These are phyloP conservation scores for Moelleriella libera DNA, from an alignment of 2,329 filamentous ascomycete genomes.

Conservation along the genomic window DNA sequence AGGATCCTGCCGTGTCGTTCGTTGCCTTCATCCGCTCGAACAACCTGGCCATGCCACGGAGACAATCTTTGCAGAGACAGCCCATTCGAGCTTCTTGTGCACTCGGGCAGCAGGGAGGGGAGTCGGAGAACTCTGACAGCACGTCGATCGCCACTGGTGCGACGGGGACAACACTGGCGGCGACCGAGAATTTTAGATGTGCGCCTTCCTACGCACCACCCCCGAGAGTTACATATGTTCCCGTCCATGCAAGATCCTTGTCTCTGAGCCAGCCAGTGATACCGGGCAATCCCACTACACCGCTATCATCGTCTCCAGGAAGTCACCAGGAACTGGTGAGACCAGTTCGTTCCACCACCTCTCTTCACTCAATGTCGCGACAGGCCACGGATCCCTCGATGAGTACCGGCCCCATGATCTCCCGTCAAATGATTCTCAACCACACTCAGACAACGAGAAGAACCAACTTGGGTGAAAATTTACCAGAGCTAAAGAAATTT, in stretches of 20 bases:
- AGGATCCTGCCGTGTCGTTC: constrained; percentile 42
- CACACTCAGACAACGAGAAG: constrained; percentile 26
- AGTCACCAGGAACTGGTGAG: constrained; percentile 8
- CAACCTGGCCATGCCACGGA: constrained; percentile 28
- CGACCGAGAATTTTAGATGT: constrained; percentile 1
- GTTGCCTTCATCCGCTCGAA: constrained; percentile 45
- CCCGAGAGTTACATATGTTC: neutral
- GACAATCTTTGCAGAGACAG: constrained; percentile 5
- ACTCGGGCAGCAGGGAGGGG: constrained; percentile 6
- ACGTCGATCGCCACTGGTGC: constrained; percentile 14
- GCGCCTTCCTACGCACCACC: neutral
- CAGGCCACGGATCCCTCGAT: constrained; percentile 9
- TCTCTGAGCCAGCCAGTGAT: constrained; percentile 9
- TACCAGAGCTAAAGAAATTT: constrained; percentile 29
- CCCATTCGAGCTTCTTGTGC: neutral
- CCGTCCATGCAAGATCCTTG: neutral
- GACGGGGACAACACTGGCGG: constrained; percentile 18
- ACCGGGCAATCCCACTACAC: constrained; percentile 6
- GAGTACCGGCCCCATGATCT: constrained; percentile 12
- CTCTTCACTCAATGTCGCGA: constrained; percentile 10
- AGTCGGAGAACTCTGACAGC: constrained; percentile 8
- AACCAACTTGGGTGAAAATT: constrained; percentile 22
- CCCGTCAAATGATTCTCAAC: constrained; percentile 29
- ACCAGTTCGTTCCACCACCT: constrained; percentile 10
- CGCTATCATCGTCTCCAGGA: constrained; percentile 10